Evolutionary conservation across 768 basidiomycete genomes (phyloP), one percentile per base, ranked within the genome.

Genomic region (Tricholoma terreum): DNA sequence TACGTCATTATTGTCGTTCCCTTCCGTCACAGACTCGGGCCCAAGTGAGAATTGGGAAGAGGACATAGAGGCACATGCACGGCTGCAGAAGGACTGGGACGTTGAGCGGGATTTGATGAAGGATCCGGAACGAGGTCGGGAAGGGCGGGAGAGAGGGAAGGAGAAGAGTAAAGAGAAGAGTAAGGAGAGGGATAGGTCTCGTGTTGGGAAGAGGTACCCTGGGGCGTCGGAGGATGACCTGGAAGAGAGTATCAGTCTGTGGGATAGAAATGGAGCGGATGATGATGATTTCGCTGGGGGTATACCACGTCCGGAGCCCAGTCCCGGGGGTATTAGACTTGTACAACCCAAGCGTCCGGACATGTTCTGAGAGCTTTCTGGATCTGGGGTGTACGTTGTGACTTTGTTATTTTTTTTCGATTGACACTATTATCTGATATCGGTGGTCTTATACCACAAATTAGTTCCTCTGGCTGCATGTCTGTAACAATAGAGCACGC

Each of bases 171-270:
- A 30, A 40, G 38, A 38, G 33, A 56, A 63, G 57, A 63, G 67
- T 38, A 67, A 62, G 48, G 68, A 63, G 22, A 63, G 67, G 40
- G 68, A 68, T 19, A 70, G 74, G 24, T 69, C 73, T 27, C 70
- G 77, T 58, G 71, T 75, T 27, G 69, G 72, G 49, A 75, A 77
- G 66, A 73, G 71, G 42, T 84, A 85, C 57, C 80, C 81, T 4
- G 76, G 74, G 52, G 79, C 76, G n/a, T 69, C 63, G 22, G 78
- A 75, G 0, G 76, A 84, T 62, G 87, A 89, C 52, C 66, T 68
- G 50, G 87, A 87, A 55, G 87, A 89, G 71, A 84, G 82, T 54
- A 67, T 80, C 52, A 78, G 84, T 50, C 62, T 89, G 54, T 84
- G 80, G 81, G 68, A 69, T 27, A 69, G 65, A 36, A 56, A 55